Evolutionary conservation across 108 stramenopile genomes (phyloP).

Genomic region (Cyclotella distinguenda): DNA sequence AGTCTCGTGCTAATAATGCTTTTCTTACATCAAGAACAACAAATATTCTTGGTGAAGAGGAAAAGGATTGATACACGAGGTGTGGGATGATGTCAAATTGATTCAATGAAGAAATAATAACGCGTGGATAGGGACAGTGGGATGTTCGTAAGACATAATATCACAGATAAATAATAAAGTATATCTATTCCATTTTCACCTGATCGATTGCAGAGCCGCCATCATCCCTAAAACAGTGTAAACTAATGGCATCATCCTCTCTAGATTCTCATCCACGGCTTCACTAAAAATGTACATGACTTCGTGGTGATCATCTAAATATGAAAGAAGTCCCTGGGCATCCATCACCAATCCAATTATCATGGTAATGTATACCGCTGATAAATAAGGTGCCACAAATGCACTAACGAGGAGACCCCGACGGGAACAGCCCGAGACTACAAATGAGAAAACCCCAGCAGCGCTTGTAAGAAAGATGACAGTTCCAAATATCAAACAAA

Average conservation of each 20-base stretch:
- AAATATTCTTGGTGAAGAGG: neutral
- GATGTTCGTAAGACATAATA: too few species aligned
- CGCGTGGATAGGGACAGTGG: too few species aligned
- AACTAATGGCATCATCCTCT: constrained; percentile 17
- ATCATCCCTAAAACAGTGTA: constrained; percentile 17
- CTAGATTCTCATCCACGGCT: constrained; percentile 24
- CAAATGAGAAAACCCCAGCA: constrained; percentile 24
- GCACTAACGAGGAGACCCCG: constrained; percentile 26
- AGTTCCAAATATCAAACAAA: constrained; percentile 30
- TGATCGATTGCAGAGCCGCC: constrained; percentile 4
- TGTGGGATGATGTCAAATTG: too few species aligned
- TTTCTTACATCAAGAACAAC: constrained; percentile 15
- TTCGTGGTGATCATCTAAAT: constrained; percentile 35
- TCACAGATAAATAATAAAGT: too few species aligned
- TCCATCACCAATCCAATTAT: constrained; percentile 24
- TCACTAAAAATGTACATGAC: constrained; percentile 33
- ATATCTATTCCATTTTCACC: too few species aligned
- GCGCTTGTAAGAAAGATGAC: constrained; percentile 15
- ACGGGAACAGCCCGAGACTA: constrained; percentile 6
- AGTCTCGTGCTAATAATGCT: neutral
- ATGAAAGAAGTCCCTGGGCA: constrained; percentile 21
- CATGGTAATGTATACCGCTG: constrained; percentile 27
- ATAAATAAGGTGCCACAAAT: constrained; percentile 15
- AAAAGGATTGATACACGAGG: too few species aligned
- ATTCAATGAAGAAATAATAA: too few species aligned